These are phyloP conservation scores for Xylaria multiplex DNA, from an alignment of 2,329 filamentous ascomycete genomes.

Conservation along the genomic window DNA sequence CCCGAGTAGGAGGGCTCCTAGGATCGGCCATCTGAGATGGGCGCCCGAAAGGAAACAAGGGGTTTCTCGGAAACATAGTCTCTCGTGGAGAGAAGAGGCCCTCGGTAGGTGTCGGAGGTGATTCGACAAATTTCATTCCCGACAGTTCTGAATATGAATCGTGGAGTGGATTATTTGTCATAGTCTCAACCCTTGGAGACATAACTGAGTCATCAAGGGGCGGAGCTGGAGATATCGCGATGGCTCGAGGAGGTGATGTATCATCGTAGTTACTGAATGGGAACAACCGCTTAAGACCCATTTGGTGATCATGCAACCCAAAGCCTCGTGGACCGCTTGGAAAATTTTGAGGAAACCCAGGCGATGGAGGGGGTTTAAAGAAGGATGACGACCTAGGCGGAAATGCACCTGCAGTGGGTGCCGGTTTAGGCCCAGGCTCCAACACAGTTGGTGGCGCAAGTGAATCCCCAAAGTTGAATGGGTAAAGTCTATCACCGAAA, in stretches of 20 bases:
- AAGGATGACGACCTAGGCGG: constrained; percentile 46
- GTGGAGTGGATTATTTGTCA: constrained; percentile 75
- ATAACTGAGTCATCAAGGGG: constrained; percentile 67
- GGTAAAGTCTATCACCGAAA: constrained; percentile 42
- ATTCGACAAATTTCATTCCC: constrained; percentile 64
- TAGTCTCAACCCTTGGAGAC: constrained; percentile 77
- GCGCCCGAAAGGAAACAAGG: constrained; percentile 62
- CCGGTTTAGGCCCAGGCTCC: constrained; percentile 44
- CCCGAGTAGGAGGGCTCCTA: constrained; percentile 77
- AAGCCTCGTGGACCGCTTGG: constrained; percentile 51
- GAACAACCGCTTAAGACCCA: constrained; percentile 43
- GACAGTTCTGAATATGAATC: constrained; percentile 55
- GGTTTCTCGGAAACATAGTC: constrained; percentile 64
- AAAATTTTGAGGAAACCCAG: constrained; percentile 58
- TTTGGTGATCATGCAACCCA: constrained; percentile 55
- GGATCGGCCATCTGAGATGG: constrained; percentile 69
- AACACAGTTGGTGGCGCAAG: constrained; percentile 53
- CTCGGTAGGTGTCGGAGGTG: constrained; percentile 62
- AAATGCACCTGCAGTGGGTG: constrained; percentile 34
- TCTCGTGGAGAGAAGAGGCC: constrained; percentile 64
- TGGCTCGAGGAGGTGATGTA: constrained; percentile 46
- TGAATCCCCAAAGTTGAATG: constrained; percentile 52
- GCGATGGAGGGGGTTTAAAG: constrained; percentile 48
- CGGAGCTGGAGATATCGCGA: constrained; percentile 50
- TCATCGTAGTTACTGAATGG: constrained; percentile 38